Conservation (phyloP, 768 basidiomycete genomes). For the Cystobasidium tubakii region DNA sequence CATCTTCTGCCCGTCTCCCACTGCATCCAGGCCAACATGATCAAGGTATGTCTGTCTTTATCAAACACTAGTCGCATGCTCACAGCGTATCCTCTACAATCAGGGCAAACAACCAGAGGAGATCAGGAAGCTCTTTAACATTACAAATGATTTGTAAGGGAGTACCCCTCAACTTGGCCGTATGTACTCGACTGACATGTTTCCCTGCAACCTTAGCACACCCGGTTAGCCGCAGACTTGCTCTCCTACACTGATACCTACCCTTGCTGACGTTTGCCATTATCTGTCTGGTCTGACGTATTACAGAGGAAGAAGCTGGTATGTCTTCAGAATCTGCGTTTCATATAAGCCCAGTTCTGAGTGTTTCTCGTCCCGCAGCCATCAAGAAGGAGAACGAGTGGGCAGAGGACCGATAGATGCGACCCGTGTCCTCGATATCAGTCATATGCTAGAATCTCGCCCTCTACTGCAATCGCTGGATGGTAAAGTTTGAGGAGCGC, state of each 20-base stretch:
- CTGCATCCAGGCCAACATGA: conserved; percentile 80
- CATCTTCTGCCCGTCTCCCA: neutral
- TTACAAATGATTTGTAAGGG: conserved; percentile 64
- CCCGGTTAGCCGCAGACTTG: neutral
- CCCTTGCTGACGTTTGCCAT: neutral
- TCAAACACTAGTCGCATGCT: neutral
- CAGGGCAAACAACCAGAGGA: conserved; percentile 96
- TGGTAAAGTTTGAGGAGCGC: no score
- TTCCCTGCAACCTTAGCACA: neutral
- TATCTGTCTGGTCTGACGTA: conserved; percentile 47
- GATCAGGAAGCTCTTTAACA: conserved; percentile 73
- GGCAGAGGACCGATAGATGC: conserved; percentile 46
- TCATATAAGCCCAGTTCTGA: no score
- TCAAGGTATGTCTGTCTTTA: conserved; percentile 56
- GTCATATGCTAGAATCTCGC: neutral
- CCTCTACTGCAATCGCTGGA: neutral
- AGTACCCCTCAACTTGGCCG: neutral
- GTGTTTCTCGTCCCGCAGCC: no score
- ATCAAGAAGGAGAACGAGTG: conserved; percentile 92
- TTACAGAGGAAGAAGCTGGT: conserved; percentile 90
- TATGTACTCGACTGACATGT: neutral
- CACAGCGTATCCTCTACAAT: neutral
- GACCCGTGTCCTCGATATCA: neutral
- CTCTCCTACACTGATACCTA: neutral
- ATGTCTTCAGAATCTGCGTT: no score